Base-by-base conservation (phyloP, 2,329 filamentous ascomycete species). In the Ambrosiella cleistominuta region DNA sequence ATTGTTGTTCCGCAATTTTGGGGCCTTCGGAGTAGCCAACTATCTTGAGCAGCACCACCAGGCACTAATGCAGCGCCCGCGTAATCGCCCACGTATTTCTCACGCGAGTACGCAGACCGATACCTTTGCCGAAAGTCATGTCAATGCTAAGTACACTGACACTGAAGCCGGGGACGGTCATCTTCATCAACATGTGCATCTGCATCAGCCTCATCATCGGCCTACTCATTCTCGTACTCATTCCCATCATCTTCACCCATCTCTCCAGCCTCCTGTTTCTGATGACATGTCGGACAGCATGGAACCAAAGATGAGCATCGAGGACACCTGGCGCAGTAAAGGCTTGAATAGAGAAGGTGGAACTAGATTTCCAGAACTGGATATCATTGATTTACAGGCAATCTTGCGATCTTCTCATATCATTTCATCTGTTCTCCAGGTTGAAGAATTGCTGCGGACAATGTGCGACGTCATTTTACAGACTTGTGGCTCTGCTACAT, bases 381-480 rank as follows among this genome's bases (percentile, higher is more conserved):
- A 91, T 70, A 89, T 91, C 82, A 82, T 91, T 65, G 86, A 90
- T 67, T 69, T 90, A 61, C 83, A 86, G 47, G 84, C 83, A 27
- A 90, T 91, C 60, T 73, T 91, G 12, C 82, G 86, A 64, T 87
- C 83, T 2, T 88, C 84, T 8, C 86, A 89, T 66, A 79, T 90
- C 49, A 82, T 91, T 49, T 90, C 86, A 3, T 89, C 85, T 13
- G 84, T 89, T 55, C 70, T 91, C 9, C 79, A 85, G 62, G 79
- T 90, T 11, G 85, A 90, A 62, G 79, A 84, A 64, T 75, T 91
- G 3, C 75, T 90, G 61, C 82, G 84, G 65, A 89, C 86, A 47
- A 88, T 91, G 81, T 87, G 85, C 63, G 82, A 88, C 61, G 86
- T 90, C 62, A 87, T 90, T 54, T 69, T 90, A 35, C 83, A 89